Percentiles rank a stretch among this genome's conserved stretches.
Evolutionary conservation across 75 land plant genomes (phyloP).

Genomic region (Cupressus sempervirens): DNA sequence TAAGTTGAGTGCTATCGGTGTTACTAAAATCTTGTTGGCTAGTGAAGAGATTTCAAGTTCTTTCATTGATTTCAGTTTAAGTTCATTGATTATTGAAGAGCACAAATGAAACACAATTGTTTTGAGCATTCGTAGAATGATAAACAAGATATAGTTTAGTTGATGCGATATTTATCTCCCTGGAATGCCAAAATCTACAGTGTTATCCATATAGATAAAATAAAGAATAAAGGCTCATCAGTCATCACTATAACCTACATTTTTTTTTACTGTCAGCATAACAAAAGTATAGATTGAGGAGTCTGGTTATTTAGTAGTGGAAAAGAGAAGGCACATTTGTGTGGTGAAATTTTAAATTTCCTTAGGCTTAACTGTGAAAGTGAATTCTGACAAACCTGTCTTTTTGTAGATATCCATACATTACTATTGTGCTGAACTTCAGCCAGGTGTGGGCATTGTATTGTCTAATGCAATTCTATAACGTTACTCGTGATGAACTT

Average conservation of each 20-base stretch:
- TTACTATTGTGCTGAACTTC: slow-evolving; percentile 80
- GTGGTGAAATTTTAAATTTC: background rate
- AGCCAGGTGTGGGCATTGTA: slow-evolving; percentile 96
- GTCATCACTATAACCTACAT: background rate
- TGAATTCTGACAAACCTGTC: background rate
- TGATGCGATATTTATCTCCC: background rate
- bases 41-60: too few species aligned
- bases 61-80: background rate
- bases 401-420: slow-evolving; percentile 77
- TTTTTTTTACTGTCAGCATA: background rate
- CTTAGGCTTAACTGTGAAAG: background rate
- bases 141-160: background rate
- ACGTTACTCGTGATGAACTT: slow-evolving; percentile 64
- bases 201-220: background rate
- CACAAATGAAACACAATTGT: background rate
- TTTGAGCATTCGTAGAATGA: background rate
- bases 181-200: background rate
- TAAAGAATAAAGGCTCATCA: background rate
- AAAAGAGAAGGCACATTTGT: background rate
- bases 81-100: background rate
- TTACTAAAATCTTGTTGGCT: background rate
- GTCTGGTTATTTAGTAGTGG: background rate
- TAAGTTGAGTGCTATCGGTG: background rate
- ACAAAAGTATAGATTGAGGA: background rate
- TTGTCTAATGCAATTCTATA: slow-evolving; percentile 83